Base-by-base conservation (phyloP, 768 basidiomycete genomes). In the Tulasnella sp. region DNA sequence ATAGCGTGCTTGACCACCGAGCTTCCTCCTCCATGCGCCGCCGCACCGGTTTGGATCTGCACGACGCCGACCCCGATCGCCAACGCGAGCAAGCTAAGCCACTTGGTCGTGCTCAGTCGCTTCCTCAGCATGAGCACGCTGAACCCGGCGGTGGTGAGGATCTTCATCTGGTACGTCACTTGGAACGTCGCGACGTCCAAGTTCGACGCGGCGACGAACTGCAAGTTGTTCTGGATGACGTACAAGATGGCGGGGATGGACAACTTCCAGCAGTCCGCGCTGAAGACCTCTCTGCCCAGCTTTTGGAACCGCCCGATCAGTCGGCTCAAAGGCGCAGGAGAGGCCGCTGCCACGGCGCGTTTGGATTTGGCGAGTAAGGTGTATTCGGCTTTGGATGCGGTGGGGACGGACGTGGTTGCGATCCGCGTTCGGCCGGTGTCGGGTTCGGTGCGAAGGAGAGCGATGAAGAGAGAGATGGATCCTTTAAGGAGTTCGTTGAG, bases 151-250 rank as follows among this genome's bases (percentile, higher is more conserved):
- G 94, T 96, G 41, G 94, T 95, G 75, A 96, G 87, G 77, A 95
- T 94, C 81, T 96, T 96, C 94, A 96, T 96, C 80, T 96, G 94
- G 80, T 95, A 95, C 52, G 89, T 92, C 78, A 96, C 94, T 80
- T 97, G 95, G 81, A 98, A 98, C 17, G 94, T 96, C 26, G 95
- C 94, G 19, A 92, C 94, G 75, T 94, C 90, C 73, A 98, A 83
- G 80, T 98, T 97, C 52, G 91, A 90, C 5, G 91, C 93, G 36
- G 95, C 95, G 69, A 95, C 89, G 80, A 94, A 98, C 81, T 97
- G 95, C 37, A 98, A 84, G 83, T 94, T 94, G 82, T 96, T 96
- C 83, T 98, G 93, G 73, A 95, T 87, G 78, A 94, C 91, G 79
- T 97, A 98, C 77, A 97, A 87, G 78, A 97, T 91, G 67, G 96